Base-by-base conservation (phyloP, 2,329 filamentous ascomycete genomes). In the Byssothecium circinans region DNA sequence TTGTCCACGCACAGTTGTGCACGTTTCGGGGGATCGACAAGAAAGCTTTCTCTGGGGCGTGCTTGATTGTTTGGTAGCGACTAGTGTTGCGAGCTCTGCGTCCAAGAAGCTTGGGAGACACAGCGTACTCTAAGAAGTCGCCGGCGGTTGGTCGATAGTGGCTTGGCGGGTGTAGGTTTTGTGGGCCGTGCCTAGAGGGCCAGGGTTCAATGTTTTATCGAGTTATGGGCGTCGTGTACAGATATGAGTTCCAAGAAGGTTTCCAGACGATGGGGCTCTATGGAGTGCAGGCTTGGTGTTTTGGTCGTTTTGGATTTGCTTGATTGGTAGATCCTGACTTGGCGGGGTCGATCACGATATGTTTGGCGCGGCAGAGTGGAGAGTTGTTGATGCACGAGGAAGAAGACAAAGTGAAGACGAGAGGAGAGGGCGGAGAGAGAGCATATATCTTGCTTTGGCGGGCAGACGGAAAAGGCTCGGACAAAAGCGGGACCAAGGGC, bases 291-390 rank as follows among this genome's bases (percentile, higher is more conserved):
- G 53, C 50, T 57, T 57, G 54, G 51, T 51, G 51, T 60, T 58
- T 52, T 57, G 52, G 43, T 55, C 44, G 52, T 59, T 60, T 61
- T 54, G 52, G n/a, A 53, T 50, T 49, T 43, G 56, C 54, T 60
- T 60, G 54, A 58, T 39, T 2, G 35, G 60, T 42, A 41, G 56
- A 52, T 57, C 54, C 50, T 45, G 17, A 49, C 53, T 58, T 56
- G 60, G 58, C 57, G 49, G 55, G 49, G 49, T 43, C 36, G 46
- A 59, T 58, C 60, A 56, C 56, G 56, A 50, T 37, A 56, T 32
- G 53, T 58, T 57, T 62, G 58, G 57, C 53, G 61, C 62, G 54
- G 57, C 59, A 56, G 54, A 62, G 62, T 64, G 64, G 62, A 58
- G 55, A 58, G 43, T 45, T 32, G 34, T 51, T 56, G 57, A 54